Evolutionary conservation across 2,329 filamentous ascomycete species (phyloP).

Genomic region (Apiospora saccharicola): DNA sequence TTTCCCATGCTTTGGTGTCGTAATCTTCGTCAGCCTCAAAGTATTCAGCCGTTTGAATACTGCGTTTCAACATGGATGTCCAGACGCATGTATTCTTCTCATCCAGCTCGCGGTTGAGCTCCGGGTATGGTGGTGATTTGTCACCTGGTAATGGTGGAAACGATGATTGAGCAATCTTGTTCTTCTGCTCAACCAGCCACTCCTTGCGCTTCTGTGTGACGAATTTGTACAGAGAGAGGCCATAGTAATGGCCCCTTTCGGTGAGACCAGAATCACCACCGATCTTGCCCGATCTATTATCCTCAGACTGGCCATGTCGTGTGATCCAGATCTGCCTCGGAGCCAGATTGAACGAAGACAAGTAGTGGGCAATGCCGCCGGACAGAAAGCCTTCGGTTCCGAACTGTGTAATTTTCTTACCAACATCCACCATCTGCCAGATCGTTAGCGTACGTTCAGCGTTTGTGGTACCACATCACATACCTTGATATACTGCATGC

Average conservation of each 20-base stretch:
- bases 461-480: background rate
- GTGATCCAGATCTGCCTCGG: slow-evolving; percentile 99
- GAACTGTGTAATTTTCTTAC: slow-evolving; percentile 90
- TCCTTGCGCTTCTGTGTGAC: slow-evolving; percentile 80
- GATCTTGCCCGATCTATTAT: slow-evolving; percentile 88
- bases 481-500: slow-evolving; percentile 91
- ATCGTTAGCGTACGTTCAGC: slow-evolving; percentile 36
- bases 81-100: slow-evolving; percentile 97
- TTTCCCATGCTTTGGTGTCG: slow-evolving; percentile 96
- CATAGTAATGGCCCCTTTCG: slow-evolving; percentile 80
- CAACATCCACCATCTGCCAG: slow-evolving; percentile 88
- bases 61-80: slow-evolving; percentile 95
- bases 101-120: slow-evolving; percentile 73
- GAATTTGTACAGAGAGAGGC: slow-evolving; percentile 80
- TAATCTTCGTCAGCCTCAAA: slow-evolving; percentile 94
- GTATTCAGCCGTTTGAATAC: slow-evolving; percentile 84
- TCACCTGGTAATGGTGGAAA: slow-evolving; percentile 93
- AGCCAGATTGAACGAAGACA: slow-evolving; percentile 95
- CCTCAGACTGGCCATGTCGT: slow-evolving; percentile 87
- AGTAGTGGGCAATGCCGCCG: slow-evolving; percentile 90
- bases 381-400: slow-evolving; percentile 92
- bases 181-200: slow-evolving; percentile 84
- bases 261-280: slow-evolving; percentile 87
- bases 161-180: slow-evolving; percentile 76
- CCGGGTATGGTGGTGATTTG: slow-evolving; percentile 92